Conservation (phyloP, 805 yeast genomes). For the Kurtzmaniella cleridarum region DNA sequence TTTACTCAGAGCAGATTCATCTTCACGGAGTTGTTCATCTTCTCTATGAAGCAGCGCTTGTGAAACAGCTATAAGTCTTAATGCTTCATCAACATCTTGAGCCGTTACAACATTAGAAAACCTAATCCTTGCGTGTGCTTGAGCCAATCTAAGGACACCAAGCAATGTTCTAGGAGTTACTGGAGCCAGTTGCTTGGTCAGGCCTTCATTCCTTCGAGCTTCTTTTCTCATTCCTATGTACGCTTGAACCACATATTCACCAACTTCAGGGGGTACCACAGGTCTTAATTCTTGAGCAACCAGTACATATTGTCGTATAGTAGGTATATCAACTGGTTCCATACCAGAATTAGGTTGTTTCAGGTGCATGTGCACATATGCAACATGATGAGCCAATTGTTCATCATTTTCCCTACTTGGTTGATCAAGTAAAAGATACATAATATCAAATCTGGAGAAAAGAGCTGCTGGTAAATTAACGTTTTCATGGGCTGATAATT, state of each 20-base stretch:
- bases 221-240: conserved; percentile 93
- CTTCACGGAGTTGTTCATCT: conserved; percentile 49
- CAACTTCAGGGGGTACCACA: conserved; percentile 73
- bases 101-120: conserved; percentile 65
- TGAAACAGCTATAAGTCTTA: conserved; percentile 81
- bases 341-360: conserved; percentile 74
- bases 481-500: conserved; percentile 87
- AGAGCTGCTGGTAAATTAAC: conserved; percentile 96
- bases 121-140: conserved; percentile 87
- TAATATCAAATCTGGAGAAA: conserved; percentile 86
- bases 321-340: conserved; percentile 70
- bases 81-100: conserved; percentile 93
- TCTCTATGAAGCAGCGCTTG: conserved; percentile 69
- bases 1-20: conserved; percentile 60
- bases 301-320: conserved; percentile 83
- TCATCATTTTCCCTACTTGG: conserved; percentile 79
- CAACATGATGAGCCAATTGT: conserved; percentile 85
- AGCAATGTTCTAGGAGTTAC: conserved; percentile 93
- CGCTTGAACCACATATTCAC: conserved; percentile 78
- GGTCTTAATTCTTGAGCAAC: conserved; percentile 85
- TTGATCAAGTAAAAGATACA: conserved; percentile 80
- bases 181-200: conserved; percentile 77
- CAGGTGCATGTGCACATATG: conserved; percentile 92
- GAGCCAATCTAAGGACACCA: conserved; percentile 87
- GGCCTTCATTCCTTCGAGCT: conserved; percentile 71